phyloP scores from a whole-genome alignment of 495 filamentous ascomycete genomes.

The Haplographium delicatum region DNA sequence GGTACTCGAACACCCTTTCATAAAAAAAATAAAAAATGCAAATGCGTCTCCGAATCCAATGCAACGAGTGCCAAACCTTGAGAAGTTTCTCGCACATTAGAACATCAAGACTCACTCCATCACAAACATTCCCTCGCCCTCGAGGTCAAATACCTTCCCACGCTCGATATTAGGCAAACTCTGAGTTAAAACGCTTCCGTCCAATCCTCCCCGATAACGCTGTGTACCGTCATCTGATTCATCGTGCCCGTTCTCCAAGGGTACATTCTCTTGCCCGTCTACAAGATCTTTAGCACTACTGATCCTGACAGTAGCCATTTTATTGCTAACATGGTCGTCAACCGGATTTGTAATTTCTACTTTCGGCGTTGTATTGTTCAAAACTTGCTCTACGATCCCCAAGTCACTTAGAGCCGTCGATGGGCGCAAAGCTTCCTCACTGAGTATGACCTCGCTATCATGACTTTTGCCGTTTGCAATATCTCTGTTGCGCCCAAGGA shows the following conservation, averaged over 20 bases:
- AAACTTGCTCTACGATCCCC: conserved; percentile 22
- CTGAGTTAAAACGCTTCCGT: too few species aligned
- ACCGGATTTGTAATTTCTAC: conserved; percentile 22
- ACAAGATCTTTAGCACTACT: not conserved
- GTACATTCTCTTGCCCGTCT: not conserved
- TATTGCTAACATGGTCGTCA: conserved; percentile 10
- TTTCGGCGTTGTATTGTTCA: conserved; percentile 24
- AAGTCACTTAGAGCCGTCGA: conserved; percentile 23
- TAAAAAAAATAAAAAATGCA: too few species aligned
- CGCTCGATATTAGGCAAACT: not conserved
- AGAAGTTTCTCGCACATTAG: too few species aligned
- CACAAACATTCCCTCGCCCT: conserved; percentile 13
- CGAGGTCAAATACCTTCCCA: conserved; percentile 18
- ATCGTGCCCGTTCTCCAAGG: not conserved
- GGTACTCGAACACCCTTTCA: too few species aligned
- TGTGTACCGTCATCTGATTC: not conserved
- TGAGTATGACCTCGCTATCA: conserved; percentile 4
- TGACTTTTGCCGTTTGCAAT: conserved; percentile 30
- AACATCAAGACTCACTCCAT: conserved; percentile 21
- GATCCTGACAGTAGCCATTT: conserved; percentile 2
- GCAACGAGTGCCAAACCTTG: not conserved
- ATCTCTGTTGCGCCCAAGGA: conserved; percentile 58
- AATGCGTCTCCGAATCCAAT: too few species aligned
- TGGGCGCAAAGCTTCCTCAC: conserved; percentile 19
- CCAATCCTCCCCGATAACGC: not conserved